Percentiles rank a stretch among this genome's conserved stretches.
Evolutionary conservation across 208 protist genomes (phyloP).

Genomic region (Trypanosoma cruzi): DNA sequence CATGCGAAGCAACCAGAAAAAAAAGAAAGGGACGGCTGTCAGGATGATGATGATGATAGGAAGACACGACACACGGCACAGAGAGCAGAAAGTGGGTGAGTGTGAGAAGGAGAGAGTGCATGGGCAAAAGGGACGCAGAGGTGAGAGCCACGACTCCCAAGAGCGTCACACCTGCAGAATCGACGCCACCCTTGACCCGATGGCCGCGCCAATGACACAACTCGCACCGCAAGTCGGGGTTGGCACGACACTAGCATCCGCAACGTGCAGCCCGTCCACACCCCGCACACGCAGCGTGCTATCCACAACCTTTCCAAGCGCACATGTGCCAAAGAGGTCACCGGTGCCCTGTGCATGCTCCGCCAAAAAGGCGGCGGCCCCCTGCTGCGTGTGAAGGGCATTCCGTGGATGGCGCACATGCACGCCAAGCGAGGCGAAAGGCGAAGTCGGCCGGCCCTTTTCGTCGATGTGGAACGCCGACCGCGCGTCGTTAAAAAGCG

Average conservation of each 20-base stretch:
- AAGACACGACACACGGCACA: neutral
- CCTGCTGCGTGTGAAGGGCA: conserved; percentile 44
- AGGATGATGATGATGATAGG: neutral
- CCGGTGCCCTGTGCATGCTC: conserved; percentile 39
- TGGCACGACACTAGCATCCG: conserved; percentile 77
- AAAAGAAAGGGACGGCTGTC: too few species aligned
- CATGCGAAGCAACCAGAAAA: too few species aligned
- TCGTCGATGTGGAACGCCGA: conserved; percentile 50
- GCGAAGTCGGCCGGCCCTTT: conserved; percentile 32
- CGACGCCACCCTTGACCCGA: conserved; percentile 55
- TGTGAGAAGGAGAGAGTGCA: neutral
- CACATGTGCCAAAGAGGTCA: conserved; percentile 75
- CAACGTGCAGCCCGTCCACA: conserved; percentile 56
- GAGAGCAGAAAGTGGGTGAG: too few species aligned
- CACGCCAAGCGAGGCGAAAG: conserved; percentile 55
- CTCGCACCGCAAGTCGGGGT: conserved; percentile 61
- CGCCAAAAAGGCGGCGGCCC: conserved; percentile 61
- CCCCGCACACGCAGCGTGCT: conserved; percentile 48
- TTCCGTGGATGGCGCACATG: conserved; percentile 39
- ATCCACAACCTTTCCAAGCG: conserved; percentile 69
- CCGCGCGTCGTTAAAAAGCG: conserved; percentile 43
- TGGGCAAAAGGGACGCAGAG: neutral
- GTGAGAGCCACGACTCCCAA: too few species aligned
- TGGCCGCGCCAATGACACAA: conserved; percentile 52
- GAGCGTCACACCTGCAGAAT: conserved; percentile 12